phyloP scores from a whole-genome alignment of 768 basidiomycete genomes.

The Mycena galericulata region DNA sequence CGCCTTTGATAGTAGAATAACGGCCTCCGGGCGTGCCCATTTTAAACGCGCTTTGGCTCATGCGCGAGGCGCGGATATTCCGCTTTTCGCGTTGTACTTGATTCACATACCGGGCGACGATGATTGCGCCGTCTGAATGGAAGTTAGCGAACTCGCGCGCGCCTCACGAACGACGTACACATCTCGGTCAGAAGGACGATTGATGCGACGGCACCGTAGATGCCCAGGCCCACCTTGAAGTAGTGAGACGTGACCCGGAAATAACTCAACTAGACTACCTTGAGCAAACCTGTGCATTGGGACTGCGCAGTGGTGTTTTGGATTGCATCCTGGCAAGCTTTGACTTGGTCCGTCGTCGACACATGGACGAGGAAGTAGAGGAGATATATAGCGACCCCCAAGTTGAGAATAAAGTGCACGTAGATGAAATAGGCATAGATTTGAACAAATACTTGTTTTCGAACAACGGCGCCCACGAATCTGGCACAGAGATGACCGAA shows the following conservation, averaged over 20 bases:
- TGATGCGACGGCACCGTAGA: constrained; percentile 59
- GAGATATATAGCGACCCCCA: constrained; percentile 64
- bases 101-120: constrained; percentile 66
- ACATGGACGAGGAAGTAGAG: constrained; percentile 62
- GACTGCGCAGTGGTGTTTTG: constrained; percentile 52
- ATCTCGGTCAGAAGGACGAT: constrained; percentile 64
- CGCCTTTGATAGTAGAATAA: constrained; percentile 43
- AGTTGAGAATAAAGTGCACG: constrained; percentile 67
- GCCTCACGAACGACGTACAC: constrained; percentile 54
- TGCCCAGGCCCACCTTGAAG: constrained; percentile 51
- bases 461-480: constrained; percentile 71
- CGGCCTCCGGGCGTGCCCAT: constrained; percentile 45
- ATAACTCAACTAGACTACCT: constrained; percentile 8
- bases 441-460: constrained; percentile 70
- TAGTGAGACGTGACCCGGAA: not conserved
- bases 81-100: constrained; percentile 65
- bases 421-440: constrained; percentile 69
- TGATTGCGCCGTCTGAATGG: constrained; percentile 61
- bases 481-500: constrained; percentile 45
- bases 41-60: constrained; percentile 50
- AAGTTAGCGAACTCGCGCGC: constrained; percentile 9
- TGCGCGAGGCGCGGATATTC: constrained; percentile 50
- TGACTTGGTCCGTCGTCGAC: constrained; percentile 53
- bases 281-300: constrained; percentile 58
- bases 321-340: constrained; percentile 61